These are phyloP conservation scores for Zelonia costaricensis DNA, from an alignment of 208 protist species.

Conservation along the genomic window DNA sequence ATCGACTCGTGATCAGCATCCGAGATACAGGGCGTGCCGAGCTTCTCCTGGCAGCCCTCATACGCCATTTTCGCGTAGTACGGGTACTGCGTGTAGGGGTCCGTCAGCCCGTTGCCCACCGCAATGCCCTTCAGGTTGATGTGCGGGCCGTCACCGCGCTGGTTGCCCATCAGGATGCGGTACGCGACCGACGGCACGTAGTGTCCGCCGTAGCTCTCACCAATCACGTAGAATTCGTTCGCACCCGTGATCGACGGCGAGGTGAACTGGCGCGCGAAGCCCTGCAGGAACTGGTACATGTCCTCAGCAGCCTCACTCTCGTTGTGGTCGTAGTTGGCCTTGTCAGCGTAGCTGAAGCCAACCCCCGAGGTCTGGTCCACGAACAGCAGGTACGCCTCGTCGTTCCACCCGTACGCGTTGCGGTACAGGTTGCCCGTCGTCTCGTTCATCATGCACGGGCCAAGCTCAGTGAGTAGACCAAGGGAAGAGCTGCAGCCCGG, in stretches of 20 bases:
- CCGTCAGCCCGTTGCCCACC: constrained; percentile 88
- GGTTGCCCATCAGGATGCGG: constrained; percentile 39
- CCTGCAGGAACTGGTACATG: constrained; percentile 83
- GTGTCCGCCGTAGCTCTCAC: constrained; percentile 83
- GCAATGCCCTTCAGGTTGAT: too few species aligned
- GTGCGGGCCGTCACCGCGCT: too few species aligned
- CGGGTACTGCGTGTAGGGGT: constrained; percentile 69
- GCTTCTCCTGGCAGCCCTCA: constrained; percentile 49
- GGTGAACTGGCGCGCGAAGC: constrained; percentile 47
- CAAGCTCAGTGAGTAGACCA: constrained; percentile 76
- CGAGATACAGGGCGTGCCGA: constrained; percentile 60
- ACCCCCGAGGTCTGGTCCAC: constrained; percentile 90
- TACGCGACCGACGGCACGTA: constrained; percentile 62
- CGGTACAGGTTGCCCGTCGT: constrained; percentile 37
- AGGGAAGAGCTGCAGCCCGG: constrained; percentile 85
- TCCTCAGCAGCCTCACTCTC: constrained; percentile 73
- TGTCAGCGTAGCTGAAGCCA: constrained; percentile 78
- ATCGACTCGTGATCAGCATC: constrained; percentile 35
- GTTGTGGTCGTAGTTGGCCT: constrained; percentile 56
- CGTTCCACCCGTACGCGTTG: constrained; percentile 84
- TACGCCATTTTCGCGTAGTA: constrained; percentile 66
- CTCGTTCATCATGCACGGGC: too few species aligned
- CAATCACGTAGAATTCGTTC: too few species aligned
- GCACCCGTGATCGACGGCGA: too few species aligned
- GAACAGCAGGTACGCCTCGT: too few species aligned